Evolutionary conservation across 1,139 yeast species (phyloP).

Genomic region (Sugiyamaella xylanicola): DNA sequence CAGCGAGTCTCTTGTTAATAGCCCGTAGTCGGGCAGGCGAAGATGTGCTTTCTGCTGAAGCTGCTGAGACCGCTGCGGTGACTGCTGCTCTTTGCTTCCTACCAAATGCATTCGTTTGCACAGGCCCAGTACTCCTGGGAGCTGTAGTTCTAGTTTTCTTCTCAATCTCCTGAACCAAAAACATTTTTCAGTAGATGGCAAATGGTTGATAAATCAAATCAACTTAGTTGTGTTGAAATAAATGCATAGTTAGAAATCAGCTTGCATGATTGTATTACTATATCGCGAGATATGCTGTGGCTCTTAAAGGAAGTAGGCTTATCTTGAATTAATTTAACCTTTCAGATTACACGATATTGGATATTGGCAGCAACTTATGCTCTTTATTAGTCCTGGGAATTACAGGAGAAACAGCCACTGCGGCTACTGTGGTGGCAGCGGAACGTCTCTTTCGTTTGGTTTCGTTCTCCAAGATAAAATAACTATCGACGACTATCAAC

Average conservation of each 20-base stretch:
- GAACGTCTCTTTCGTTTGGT: slow-evolving; percentile 48
- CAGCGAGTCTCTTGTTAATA: slow-evolving; percentile 41
- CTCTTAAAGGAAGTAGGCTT: no score
- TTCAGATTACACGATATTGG: no score
- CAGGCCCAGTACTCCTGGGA: neutral
- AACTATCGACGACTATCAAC: slow-evolving; percentile 59
- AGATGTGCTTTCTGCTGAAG: slow-evolving; percentile 28
- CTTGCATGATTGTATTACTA: no score
- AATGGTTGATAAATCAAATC: neutral
- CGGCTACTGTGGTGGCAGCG: slow-evolving; percentile 53
- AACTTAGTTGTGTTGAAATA: neutral
- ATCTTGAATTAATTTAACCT: no score
- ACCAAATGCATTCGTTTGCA: slow-evolving; percentile 19
- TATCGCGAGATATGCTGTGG: no score
- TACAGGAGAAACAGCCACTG: slow-evolving; percentile 46
- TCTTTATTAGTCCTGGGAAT: slow-evolving; percentile 24
- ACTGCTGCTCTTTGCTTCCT: slow-evolving; percentile 24
- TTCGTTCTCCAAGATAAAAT: slow-evolving; percentile 49
- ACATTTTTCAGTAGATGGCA: neutral
- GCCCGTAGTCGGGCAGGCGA: slow-evolving; percentile 38
- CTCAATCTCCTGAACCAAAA: slow-evolving; percentile 16
- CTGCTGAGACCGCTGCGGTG: slow-evolving; percentile 21
- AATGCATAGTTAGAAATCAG: no score
- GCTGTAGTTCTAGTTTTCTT: neutral
- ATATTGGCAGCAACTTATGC: no score